phyloP scores from a whole-genome alignment of 2,329 filamentous ascomycete species.

The Fusarium protoensiforme region DNA sequence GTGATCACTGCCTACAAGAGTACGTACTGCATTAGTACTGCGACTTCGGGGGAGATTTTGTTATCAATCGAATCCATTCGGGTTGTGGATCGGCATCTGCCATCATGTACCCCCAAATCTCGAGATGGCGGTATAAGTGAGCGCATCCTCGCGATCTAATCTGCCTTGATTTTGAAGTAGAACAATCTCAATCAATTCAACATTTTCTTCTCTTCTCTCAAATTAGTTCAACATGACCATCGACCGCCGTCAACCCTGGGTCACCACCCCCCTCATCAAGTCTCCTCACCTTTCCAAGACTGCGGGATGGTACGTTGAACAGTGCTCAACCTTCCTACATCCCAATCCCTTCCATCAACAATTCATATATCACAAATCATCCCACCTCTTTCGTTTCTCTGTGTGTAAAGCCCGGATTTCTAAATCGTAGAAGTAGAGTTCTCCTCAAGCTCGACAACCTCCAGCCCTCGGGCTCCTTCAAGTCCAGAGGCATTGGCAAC shows the following conservation, averaged over 20 bases:
- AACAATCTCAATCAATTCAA: background rate
- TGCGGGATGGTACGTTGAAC: slow-evolving; percentile 70
- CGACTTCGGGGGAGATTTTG: background rate
- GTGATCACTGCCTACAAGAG: background rate
- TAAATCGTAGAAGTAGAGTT: slow-evolving; percentile 66
- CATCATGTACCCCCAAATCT: background rate
- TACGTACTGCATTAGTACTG: slow-evolving; percentile 1
- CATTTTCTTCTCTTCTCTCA: background rate
- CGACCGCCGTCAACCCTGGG: slow-evolving; percentile 30
- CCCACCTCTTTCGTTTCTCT: background rate
- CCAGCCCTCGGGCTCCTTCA: slow-evolving; percentile 87
- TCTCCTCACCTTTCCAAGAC: slow-evolving; percentile 65
- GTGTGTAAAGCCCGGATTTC: slow-evolving; percentile 15
- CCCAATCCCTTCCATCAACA: background rate
- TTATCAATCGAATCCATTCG: slow-evolving; percentile 9
- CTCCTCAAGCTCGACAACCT: slow-evolving; percentile 86
- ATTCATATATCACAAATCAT: background rate
- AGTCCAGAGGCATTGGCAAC: slow-evolving; percentile 80
- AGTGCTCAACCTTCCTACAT: background rate
- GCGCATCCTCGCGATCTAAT: background rate
- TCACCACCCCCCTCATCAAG: slow-evolving; percentile 29
- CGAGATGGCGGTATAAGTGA: background rate
- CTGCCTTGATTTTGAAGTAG: background rate
- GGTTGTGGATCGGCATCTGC: background rate
- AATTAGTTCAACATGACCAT: slow-evolving; percentile 22